phyloP scores from a whole-genome alignment of 108 stramenopile genomes.

The Cyclotella sp. region DNA sequence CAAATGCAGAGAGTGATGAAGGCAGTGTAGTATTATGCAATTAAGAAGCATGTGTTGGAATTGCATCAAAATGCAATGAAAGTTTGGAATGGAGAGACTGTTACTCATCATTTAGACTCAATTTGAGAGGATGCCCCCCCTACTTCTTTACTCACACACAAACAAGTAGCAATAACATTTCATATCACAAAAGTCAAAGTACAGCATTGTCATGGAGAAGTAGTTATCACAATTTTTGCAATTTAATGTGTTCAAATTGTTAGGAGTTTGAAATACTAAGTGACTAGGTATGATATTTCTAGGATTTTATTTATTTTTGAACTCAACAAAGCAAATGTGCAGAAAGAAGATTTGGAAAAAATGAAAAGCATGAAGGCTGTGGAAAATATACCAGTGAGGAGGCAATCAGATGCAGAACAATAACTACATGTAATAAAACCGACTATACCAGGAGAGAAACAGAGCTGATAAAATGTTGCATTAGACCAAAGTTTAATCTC shows the following conservation, averaged over 20 bases:
- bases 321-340: too few species aligned
- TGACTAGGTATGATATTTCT: neutral
- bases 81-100: conserved; percentile 12
- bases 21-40: neutral
- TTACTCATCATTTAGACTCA: neutral
- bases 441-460: too few species aligned
- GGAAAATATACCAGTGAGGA: too few species aligned
- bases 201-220: neutral
- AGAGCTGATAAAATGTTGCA: too few species aligned
- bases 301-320: too few species aligned
- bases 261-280: neutral
- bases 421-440: too few species aligned
- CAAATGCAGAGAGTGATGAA: neutral
- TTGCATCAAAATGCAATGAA: neutral
- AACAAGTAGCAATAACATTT: neutral
- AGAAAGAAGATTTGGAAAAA: too few species aligned
- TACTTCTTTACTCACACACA: neutral
- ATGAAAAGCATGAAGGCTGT: too few species aligned
- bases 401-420: too few species aligned
- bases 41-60: neutral
- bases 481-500: too few species aligned
- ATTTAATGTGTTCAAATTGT: neutral
- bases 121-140: neutral
- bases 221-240: neutral
- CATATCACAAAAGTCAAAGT: neutral